Evolutionary conservation across 2,329 filamentous ascomycete species (phyloP).

Genomic region (Clarireedia monteithiana): DNA sequence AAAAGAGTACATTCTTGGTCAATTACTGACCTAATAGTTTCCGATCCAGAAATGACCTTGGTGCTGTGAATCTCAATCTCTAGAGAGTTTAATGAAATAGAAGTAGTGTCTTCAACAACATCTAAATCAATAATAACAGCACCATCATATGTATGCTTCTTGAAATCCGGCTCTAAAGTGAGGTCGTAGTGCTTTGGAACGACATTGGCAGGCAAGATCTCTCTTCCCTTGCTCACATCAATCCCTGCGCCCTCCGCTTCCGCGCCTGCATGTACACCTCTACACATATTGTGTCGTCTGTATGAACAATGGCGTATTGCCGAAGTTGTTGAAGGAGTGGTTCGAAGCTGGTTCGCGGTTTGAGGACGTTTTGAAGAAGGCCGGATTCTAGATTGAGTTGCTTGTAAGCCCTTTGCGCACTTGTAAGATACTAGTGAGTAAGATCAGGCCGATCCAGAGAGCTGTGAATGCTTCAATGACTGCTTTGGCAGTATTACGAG

Average conservation of each 20-base stretch:
- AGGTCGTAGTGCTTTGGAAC: conserved; percentile 88
- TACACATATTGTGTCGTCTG: conserved; percentile 65
- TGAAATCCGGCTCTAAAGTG: conserved; percentile 83
- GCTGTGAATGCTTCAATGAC: background rate
- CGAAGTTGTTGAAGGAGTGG: conserved; percentile 17
- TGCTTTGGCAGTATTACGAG: background rate
- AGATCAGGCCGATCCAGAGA: background rate
- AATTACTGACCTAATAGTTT: conserved; percentile 37
- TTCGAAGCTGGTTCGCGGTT: conserved; percentile 14
- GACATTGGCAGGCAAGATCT: conserved; percentile 86
- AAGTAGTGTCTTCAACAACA: conserved; percentile 74
- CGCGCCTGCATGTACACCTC: conserved; percentile 43
- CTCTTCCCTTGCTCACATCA: conserved; percentile 58
- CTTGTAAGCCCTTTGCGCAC: conserved; percentile 1
- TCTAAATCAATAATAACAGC: conserved; percentile 81
- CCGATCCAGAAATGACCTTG: conserved; percentile 56
- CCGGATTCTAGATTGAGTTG: conserved; percentile 14
- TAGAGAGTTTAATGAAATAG: conserved; percentile 79
- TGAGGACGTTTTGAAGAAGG: conserved; percentile 19
- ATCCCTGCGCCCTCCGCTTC: conserved; percentile 48
- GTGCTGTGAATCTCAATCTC: conserved; percentile 77
- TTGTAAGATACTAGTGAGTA: background rate
- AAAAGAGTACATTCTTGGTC: background rate
- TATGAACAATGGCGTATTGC: conserved; percentile 60
- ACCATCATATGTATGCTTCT: conserved; percentile 80